Conservation (phyloP, 257 asterid genomes). For the Ligustrum vulgare region DNA sequence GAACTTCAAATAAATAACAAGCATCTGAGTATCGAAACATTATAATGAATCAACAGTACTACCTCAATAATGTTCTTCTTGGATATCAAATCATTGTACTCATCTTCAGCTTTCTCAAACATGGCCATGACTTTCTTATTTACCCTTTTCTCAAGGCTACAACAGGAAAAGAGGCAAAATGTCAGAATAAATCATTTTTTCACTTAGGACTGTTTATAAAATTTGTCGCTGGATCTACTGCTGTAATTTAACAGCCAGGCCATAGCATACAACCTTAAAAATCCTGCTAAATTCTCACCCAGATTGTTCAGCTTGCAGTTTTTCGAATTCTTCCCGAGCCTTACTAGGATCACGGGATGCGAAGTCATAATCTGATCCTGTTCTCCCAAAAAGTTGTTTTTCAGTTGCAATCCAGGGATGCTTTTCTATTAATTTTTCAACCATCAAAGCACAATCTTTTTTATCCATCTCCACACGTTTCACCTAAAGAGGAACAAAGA, state of each 20-base stretch:
- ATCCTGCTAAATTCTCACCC: slow-evolving; percentile 54
- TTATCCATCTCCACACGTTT: slow-evolving; percentile 92
- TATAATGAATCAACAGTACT: slow-evolving; percentile 24
- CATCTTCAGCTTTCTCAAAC: slow-evolving; percentile 99
- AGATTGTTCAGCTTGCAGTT: slow-evolving; percentile 80
- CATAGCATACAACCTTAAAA: slow-evolving; percentile 2
- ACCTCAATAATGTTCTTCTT: slow-evolving; percentile 97
- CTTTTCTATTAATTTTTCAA: slow-evolving; percentile 84
- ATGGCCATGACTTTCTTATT: slow-evolving; percentile 96
- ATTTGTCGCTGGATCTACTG: neutral
- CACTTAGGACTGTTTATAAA: slow-evolving; percentile 8
- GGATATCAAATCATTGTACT: slow-evolving; percentile 82
- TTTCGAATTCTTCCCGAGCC: slow-evolving; percentile 69
- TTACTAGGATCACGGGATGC: slow-evolving; percentile 68
- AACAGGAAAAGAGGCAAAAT: slow-evolving; percentile 26
- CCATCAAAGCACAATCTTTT: slow-evolving; percentile 75
- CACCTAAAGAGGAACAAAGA: slow-evolving; percentile 45
- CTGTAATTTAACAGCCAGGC: neutral
- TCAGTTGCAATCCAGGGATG: slow-evolving; percentile 92
- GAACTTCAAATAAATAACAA: slow-evolving; percentile 28
- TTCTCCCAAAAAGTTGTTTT: slow-evolving; percentile 90
- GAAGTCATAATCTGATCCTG: slow-evolving; percentile 94
- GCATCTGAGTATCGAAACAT: slow-evolving; percentile 13
- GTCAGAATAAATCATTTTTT: slow-evolving; percentile 16
- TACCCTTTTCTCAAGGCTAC: slow-evolving; percentile 96